phyloP scores from a whole-genome alignment of 495 filamentous ascomycete genomes.

The Penicillium fimorum region DNA sequence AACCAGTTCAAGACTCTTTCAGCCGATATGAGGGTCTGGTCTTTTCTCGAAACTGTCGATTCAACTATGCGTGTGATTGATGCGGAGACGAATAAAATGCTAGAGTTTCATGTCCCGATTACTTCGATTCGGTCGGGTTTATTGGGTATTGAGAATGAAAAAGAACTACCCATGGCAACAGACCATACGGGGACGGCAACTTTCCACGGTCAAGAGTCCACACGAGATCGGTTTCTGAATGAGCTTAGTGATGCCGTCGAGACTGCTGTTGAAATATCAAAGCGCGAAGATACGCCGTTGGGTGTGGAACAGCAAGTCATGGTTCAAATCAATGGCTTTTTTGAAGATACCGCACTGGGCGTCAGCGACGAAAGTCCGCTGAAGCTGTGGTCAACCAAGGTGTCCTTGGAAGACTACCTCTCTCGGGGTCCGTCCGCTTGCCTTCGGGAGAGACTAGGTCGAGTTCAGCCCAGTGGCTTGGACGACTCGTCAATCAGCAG shows the following conservation, averaged over 20 bases:
- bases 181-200: constrained; percentile 57
- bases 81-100: constrained; percentile 25
- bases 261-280: constrained; percentile 41
- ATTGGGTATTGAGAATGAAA: constrained; percentile 54
- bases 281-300: constrained; percentile 41
- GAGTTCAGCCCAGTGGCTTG: constrained; percentile 22
- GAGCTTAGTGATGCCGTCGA: constrained; percentile 47
- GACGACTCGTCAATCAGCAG: constrained; percentile 39
- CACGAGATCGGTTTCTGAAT: constrained; percentile 48
- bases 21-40: constrained; percentile 64
- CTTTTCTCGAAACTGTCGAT: constrained; percentile 64
- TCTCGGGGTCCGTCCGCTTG: constrained; percentile 29
- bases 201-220: constrained; percentile 54
- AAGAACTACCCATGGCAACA: constrained; percentile 54
- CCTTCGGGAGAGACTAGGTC: constrained; percentile 31
- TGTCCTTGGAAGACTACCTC: constrained; percentile 50
- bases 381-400: constrained; percentile 54
- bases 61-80: constrained; percentile 52
- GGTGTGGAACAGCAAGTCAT: constrained; percentile 51
- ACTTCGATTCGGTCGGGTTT: constrained; percentile 62
- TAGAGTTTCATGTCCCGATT: constrained; percentile 54
- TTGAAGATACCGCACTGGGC: constrained; percentile 50
- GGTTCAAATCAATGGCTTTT: constrained; percentile 62
- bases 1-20: constrained; percentile 58
- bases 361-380: constrained; percentile 43